Base-by-base conservation (phyloP, 805 yeast species). In the Kodamaea neixiangensis region DNA sequence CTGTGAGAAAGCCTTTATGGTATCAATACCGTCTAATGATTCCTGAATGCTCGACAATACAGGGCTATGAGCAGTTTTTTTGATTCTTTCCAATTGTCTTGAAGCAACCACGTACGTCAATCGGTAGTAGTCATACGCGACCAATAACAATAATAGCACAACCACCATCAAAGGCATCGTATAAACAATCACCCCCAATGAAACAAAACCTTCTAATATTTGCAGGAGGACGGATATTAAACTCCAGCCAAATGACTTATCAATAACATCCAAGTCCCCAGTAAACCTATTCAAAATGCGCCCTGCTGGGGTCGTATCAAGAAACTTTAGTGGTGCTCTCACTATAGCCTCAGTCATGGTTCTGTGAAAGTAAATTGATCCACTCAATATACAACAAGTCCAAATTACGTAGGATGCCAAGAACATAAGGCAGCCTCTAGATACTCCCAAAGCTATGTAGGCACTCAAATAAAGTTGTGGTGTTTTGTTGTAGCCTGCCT, bases 11-110 rank as follows among this genome's bases (percentile, higher is more conserved):
- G 97, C 97, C 44, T 86, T 75, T 50, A 91, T 83, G 1, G 96
- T 91, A 44, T 83, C 82, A 18, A 86, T 80, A 10, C 97, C 97
- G 29, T 77, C 78, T 44, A 91, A 68, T 2, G 91, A 83, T 62
- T 91, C 97, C 62, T 88, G 92, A 54, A 91, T 77, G 57, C 86
- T 90, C 0, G 96, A 87, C 71, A 80, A 87, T 14, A 89, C 82
- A 2, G 97, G 97, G 50, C 89, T 81, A 60, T 81, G 78, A 4
- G 93, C 78, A 18, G 83, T 76, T 47, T 87, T 82, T 43, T 80
- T 82, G 47, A 89, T 72, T 60, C 97, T 79, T 63, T 87, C 88
- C 59, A 90, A 72, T 63, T 90, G 96, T 59, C 97, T 78, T 6
- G 91, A 80, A 1, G 89, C 78, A 3, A 82, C 75, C 54, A 85